Evolutionary conservation across 768 basidiomycete genomes (phyloP), one percentile per base, ranked within the genome.

Genomic region (Lactarius akahatsu): DNA sequence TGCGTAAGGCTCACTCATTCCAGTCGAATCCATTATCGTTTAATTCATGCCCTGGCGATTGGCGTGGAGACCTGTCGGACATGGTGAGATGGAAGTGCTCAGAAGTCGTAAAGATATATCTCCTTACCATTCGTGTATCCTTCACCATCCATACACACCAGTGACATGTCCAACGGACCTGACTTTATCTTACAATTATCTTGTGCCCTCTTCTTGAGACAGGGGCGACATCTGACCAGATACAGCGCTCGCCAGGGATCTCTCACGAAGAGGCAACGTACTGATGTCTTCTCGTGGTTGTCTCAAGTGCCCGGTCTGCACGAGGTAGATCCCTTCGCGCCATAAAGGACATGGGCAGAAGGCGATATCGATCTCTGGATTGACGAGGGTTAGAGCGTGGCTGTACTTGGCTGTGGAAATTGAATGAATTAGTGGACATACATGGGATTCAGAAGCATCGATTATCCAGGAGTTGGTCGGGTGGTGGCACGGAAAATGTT

Each of bases 401-500:
- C 11, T 52, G 26, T 26, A 26, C 36, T 36, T 34, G 36, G 20
- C 4, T 40, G 23, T 28, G 57, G 11, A 40, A 58, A 34, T 34
- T 26, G 11, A n/a, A n/a, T 40, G 13, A 23, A 41, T 40, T 23
- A 9, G 57, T 23, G 34, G 36, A 34, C n/a, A 58, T 38, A 38
- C 6, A n/a, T 58, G 57, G 36, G 15, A 28, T 41, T 20, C 23
- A 28, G 36, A 16, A 58, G 8, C 20, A 38, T 15, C n/a, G 36
- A 40, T 58, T 1, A 1, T 18, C 56, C 32, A 57, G 18, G 18
- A 36, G 56, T 36, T 57, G 16, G 36, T 36, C 57, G 8, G 6
- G 57, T 38, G 57, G 57, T n/a, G 20, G 34, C 57, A 57, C 34
- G 57, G 57, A 34, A 58, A 34, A 58, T 1, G 16, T 40, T 58